These are phyloP conservation scores for Colletotrichum truncatum DNA, from an alignment of 2,329 filamentous ascomycete species.

Conservation along the genomic window DNA sequence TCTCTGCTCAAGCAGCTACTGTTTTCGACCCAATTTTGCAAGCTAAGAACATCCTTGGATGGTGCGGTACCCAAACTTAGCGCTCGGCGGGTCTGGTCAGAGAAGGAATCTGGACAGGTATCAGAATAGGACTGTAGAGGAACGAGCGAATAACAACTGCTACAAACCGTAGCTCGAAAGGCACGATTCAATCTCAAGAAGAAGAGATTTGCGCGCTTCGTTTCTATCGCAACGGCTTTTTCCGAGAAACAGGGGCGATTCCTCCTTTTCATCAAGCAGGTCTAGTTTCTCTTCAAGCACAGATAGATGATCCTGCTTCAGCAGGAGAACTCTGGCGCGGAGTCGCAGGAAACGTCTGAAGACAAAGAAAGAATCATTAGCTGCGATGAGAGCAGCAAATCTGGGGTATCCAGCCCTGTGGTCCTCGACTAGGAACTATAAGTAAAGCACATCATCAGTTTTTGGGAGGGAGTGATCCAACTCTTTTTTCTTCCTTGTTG, in stretches of 20 bases:
- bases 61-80: neutral
- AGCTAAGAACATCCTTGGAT: neutral
- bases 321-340: slow-evolving; percentile 39
- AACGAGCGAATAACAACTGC: neutral
- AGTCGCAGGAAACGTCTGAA: slow-evolving; percentile 40
- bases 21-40: slow-evolving; percentile 14
- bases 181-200: neutral
- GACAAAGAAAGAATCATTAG: slow-evolving; percentile 36
- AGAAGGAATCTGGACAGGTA: neutral
- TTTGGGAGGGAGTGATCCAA: neutral
- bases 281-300: slow-evolving; percentile 39
- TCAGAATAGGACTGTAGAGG: neutral
- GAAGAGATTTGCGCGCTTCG: neutral
- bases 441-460: no score
- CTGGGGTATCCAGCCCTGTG: slow-evolving; percentile 39
- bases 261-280: slow-evolving; percentile 37
- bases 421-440: neutral
- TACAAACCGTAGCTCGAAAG: neutral
- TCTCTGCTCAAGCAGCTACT: slow-evolving; percentile 3
- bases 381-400: slow-evolving; percentile 40
- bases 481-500: neutral
- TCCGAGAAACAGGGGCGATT: neutral
- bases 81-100: neutral
- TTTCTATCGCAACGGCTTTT: slow-evolving; percentile 33
- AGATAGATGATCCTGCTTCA: slow-evolving; percentile 41